Conservation (phyloP, 176 grass and related monocot genomes). For the Bromus sterilis region DNA sequence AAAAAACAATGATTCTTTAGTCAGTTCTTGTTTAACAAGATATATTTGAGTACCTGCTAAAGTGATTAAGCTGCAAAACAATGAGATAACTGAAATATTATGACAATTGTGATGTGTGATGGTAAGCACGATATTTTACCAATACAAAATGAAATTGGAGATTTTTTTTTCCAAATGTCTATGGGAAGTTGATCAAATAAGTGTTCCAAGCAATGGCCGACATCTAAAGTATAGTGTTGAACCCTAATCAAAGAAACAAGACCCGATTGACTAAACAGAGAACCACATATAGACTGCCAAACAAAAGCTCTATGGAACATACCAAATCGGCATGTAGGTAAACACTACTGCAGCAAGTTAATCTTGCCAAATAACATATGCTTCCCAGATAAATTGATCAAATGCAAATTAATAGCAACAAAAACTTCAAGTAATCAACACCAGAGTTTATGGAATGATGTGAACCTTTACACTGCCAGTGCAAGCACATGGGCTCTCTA, state of each 20-base stretch:
- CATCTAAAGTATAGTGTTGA: not conserved
- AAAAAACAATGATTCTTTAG: not conserved
- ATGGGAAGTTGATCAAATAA: not conserved
- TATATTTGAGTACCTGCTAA: not conserved
- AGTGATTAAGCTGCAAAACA: not conserved
- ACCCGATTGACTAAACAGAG: not conserved
- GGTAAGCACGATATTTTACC: not conserved
- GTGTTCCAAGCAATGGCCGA: not conserved
- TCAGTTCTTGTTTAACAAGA: not conserved
- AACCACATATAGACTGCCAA: not conserved
- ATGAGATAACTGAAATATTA: not conserved
- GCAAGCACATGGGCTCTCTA: slow-evolving; percentile 74
- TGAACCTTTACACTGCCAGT: slow-evolving; percentile 81
- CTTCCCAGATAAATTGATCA: slow-evolving; percentile 7
- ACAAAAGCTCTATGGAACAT: not conserved
- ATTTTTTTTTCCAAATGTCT: not conserved
- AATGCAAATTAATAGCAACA: not conserved
- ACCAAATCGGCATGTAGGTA: not conserved
- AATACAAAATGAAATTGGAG: not conserved
- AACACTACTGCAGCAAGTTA: not conserved
- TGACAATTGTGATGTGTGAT: not conserved
- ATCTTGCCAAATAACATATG: not conserved
- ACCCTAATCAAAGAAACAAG: not conserved
- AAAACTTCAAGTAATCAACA: slow-evolving; percentile 2
- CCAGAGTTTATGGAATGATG: not conserved